Conservation (phyloP, 2,329 filamentous ascomycete genomes). For the Verticillium dahliae region DNA sequence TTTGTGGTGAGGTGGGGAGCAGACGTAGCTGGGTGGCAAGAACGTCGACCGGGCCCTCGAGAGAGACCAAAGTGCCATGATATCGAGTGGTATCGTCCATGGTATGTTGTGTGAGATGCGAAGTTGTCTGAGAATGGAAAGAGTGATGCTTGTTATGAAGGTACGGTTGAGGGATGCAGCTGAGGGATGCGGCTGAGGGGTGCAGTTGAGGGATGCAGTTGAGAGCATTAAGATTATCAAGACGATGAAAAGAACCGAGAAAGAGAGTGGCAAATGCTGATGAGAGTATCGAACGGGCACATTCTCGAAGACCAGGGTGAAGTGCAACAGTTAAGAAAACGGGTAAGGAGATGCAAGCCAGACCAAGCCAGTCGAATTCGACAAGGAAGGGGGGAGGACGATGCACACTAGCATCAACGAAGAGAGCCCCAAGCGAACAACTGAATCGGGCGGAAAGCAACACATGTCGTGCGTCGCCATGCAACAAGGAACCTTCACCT, state of each 20-base stretch:
- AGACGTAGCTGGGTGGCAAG: slow-evolving; percentile 54
- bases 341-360: too few relatives aligned
- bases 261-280: too few relatives aligned
- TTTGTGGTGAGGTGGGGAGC: slow-evolving; percentile 50
- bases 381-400: too few relatives aligned
- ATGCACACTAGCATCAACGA: not conserved
- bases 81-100: slow-evolving; percentile 14
- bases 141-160: not conserved
- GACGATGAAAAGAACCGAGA: too few relatives aligned
- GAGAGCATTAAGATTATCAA: too few relatives aligned
- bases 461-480: not conserved
- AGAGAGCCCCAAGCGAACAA: not conserved
- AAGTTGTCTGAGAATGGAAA: not conserved
- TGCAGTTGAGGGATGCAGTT: not conserved
- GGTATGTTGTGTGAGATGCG: not conserved
- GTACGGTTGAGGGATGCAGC: not conserved
- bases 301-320: too few relatives aligned
- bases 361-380: too few relatives aligned
- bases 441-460: not conserved
- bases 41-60: slow-evolving; percentile 50
- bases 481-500: not conserved
- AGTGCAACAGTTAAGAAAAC: too few relatives aligned
- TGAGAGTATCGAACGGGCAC: too few relatives aligned
- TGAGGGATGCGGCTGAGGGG: not conserved
- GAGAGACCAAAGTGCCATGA: slow-evolving; percentile 49